Evolutionary conservation across 2,329 filamentous ascomycete species (phyloP).

Genomic region (Neonectria coccinea): DNA sequence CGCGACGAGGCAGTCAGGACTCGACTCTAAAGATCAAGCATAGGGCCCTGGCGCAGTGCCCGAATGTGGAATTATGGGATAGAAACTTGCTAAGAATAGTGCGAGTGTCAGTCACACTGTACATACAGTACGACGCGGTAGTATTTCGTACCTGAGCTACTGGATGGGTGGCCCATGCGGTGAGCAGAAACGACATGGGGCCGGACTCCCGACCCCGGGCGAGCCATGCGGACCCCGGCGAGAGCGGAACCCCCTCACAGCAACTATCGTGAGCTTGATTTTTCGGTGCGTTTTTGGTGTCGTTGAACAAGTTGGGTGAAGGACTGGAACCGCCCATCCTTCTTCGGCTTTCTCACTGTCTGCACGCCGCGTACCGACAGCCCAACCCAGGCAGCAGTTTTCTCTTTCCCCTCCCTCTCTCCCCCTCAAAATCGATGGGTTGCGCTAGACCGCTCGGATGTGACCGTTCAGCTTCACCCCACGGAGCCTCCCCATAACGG

Average conservation of each 20-base stretch:
- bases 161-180: neutral
- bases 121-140: neutral
- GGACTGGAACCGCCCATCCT: neutral
- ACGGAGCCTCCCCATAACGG: constrained; percentile 13
- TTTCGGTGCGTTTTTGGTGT: neutral
- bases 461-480: constrained; percentile 15
- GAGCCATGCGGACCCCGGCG: neutral
- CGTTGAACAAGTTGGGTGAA: neutral
- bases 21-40: too few species aligned
- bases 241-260: neutral
- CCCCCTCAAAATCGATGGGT: neutral
- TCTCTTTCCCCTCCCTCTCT: neutral
- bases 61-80: too few species aligned
- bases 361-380: constrained; percentile 5
- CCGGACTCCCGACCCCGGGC: too few species aligned
- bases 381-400: neutral
- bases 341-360: neutral
- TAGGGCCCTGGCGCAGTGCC: too few species aligned
- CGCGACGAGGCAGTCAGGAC: neutral
- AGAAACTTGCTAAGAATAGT: too few species aligned
- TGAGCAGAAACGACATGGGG: neutral
- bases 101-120: too few species aligned
- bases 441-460: constrained; percentile 10
- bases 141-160: constrained; percentile 4
- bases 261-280: constrained; percentile 6